Conservation (phyloP, 1,139 yeast genomes). For the Sugiyamaella castrensis region DNA sequence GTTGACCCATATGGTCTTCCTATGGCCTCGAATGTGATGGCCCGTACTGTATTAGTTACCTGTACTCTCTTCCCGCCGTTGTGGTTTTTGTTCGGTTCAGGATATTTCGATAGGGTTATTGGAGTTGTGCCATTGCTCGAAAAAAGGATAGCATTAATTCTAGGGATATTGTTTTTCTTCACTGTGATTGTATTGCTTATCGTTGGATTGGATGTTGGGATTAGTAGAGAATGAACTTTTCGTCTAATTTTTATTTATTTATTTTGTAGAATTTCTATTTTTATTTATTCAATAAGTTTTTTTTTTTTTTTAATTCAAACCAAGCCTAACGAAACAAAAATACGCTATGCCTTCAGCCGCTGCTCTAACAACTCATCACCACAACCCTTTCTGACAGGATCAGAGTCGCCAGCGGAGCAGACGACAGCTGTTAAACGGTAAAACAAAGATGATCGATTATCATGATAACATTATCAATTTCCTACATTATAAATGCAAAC, state of each 20-base stretch:
- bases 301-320: too few species aligned
- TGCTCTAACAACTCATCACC: too few species aligned
- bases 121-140: constrained; percentile 35
- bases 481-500: too few species aligned
- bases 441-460: too few species aligned
- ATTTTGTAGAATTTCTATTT: not conserved
- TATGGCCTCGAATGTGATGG: constrained; percentile 15
- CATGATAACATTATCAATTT: too few species aligned
- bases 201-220: constrained; percentile 30
- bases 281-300: too few species aligned
- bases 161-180: constrained; percentile 27
- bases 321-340: too few species aligned
- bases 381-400: too few species aligned
- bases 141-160: constrained; percentile 32
- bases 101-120: constrained; percentile 34
- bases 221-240: constrained; percentile 31
- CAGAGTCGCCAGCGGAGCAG: too few species aligned
- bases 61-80: constrained; percentile 39
- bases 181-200: constrained; percentile 32
- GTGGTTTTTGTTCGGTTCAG: constrained; percentile 39
- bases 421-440: too few species aligned
- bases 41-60: constrained; percentile 23
- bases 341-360: too few species aligned
- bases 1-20: constrained; percentile 21
- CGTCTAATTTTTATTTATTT: constrained; percentile 1